Conservation (phyloP, 2,329 filamentous ascomycete species). For the Exophiala lecanii-corni region DNA sequence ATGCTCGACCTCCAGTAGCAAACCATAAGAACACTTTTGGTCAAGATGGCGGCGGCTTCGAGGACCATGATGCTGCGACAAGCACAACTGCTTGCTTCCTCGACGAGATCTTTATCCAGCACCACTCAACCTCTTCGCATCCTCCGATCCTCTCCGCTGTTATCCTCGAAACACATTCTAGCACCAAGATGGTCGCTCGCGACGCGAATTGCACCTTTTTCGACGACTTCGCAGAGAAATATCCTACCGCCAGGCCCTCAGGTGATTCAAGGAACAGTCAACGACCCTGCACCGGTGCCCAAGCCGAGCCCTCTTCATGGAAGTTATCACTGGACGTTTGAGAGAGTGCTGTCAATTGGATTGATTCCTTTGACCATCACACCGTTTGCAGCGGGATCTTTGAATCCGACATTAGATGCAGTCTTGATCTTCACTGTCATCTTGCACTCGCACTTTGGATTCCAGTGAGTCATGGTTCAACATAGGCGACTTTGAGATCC, state of each 20-base stretch:
- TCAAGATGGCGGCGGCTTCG: slow-evolving; percentile 20
- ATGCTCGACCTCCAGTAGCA: too few relatives aligned
- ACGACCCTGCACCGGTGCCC: slow-evolving; percentile 77
- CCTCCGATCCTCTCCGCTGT: slow-evolving; percentile 19
- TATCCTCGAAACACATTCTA: slow-evolving; percentile 9
- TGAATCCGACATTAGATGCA: slow-evolving; percentile 86
- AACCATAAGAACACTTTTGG: too few relatives aligned
- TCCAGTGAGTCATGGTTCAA: slow-evolving; percentile 62
- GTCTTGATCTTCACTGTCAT: slow-evolving; percentile 77
- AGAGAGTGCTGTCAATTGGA: slow-evolving; percentile 71
- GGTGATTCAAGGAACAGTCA: slow-evolving; percentile 71
- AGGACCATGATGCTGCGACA: slow-evolving; percentile 21
- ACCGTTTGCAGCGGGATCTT: slow-evolving; percentile 84
- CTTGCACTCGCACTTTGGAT: slow-evolving; percentile 92
- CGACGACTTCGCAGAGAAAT: slow-evolving; percentile 69
- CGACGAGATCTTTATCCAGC: slow-evolving; percentile 15
- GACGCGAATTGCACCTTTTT: slow-evolving; percentile 69
- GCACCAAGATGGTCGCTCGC: slow-evolving; percentile 11
- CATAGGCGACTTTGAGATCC: too few relatives aligned
- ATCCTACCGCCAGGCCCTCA: slow-evolving; percentile 83
- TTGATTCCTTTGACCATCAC: slow-evolving; percentile 83
- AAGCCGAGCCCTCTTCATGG: slow-evolving; percentile 72
- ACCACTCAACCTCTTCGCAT: slow-evolving; percentile 18
- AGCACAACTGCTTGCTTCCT: slow-evolving; percentile 17
- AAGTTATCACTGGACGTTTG: slow-evolving; percentile 98